These are phyloP conservation scores for Malassezia obtusa DNA, from an alignment of 1,284 basidiomycete species.

Conservation along the genomic window DNA sequence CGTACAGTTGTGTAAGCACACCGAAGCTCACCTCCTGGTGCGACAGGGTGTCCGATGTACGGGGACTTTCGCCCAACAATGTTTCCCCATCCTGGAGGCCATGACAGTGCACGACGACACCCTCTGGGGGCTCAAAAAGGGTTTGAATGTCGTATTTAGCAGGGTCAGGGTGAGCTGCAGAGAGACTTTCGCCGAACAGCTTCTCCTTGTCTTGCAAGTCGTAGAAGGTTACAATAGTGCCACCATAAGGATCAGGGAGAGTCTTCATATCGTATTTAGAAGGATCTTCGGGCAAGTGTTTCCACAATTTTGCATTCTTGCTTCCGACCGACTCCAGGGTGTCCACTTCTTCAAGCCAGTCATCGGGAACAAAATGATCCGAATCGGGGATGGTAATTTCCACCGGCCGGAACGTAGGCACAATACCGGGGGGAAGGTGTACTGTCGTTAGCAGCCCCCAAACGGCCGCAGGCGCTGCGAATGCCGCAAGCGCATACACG, in stretches of 20 bases:
- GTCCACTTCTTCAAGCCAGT: no score
- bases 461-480: background rate
- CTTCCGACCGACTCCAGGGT: no score
- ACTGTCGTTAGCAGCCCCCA: background rate
- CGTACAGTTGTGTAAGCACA: constrained; percentile 7
- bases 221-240: constrained; percentile 4
- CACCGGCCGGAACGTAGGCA: background rate
- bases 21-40: no score
- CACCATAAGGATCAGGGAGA: constrained; percentile 1
- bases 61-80: no score
- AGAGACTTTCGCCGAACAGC: constrained; percentile 6
- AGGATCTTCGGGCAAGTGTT: constrained; percentile 9
- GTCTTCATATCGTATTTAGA: constrained; percentile 8
- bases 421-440: background rate
- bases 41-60: no score
- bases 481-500: constrained; percentile 7
- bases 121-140: no score
- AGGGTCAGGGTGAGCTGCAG: no score
- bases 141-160: no score
- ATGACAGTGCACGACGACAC: no score
- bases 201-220: background rate
- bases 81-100: no score
- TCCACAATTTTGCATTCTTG: constrained; percentile 4
- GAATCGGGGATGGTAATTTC: constrained; percentile 2
- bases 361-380: constrained; percentile 10